Base-by-base conservation (phyloP, 192 early-diverging fungal genomes). In the Lobosporangium transversale region DNA sequence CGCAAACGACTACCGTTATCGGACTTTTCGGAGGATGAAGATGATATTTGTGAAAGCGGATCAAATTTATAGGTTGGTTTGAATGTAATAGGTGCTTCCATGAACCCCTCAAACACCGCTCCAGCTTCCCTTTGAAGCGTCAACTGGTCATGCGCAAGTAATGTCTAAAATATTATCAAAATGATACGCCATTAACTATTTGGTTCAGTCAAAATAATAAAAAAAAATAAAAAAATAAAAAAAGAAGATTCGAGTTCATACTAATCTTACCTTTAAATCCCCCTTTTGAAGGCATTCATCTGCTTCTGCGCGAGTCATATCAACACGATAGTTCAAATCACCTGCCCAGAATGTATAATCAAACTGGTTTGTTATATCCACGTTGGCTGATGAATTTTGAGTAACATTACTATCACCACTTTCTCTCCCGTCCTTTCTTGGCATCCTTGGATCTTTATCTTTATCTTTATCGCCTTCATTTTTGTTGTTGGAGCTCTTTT, bases 61-160 rank as follows among this genome's bases (percentile, higher is more conserved):
- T 95, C 92, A 73, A 89, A 91, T 70, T 95, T 95, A 81, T 92
- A 94, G 4, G 92, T 91, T 0, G 93, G 93, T n/a, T 74, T 76
- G 60, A 94, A 94, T 0, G 45, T 66, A 48, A 94, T 86, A 1
- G 85, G 80, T 12, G 82, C 84, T 65, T 95, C 93, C 24, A 87
- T 53, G 70, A 92, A 95, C 14, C 79, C 84, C 5, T 60, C 56
- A 55, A 81, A 79, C 5, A 78, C 64, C 0, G 51, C 48, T 24
- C 68, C 68, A 0, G 27, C 33, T 0, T 37, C 30, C 30, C 80
- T 33, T 60, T 84, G 75, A 2, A 43, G n/a, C 4, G 62, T 53
- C 12, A 86, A 51, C 49, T 86, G 85, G 52, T 86, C 85, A 44
- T 70, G 48, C 35, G 74, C 47, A n/a, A 86, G 44, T 37, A 86